Percentiles rank a stretch among this genome's conserved stretches.
phyloP scores from a whole-genome alignment of 495 filamentous ascomycete species.

The Aspergillus nidulans region DNA sequence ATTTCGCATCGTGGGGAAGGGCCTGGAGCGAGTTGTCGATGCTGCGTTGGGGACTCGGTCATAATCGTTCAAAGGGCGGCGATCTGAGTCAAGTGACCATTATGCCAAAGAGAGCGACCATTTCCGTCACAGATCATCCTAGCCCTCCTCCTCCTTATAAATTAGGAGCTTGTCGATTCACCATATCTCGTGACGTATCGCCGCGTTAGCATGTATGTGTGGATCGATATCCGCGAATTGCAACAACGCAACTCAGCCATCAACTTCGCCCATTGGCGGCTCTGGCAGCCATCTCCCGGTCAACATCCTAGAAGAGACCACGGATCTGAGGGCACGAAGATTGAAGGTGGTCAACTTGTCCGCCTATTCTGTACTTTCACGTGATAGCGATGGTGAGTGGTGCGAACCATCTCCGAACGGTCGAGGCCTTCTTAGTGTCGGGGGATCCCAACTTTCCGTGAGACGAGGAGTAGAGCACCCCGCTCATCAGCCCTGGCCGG shows the following conservation, averaged over 20 bases:
- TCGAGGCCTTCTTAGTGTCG: neutral
- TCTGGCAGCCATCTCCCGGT: neutral
- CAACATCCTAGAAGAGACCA: neutral
- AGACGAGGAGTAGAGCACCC: too few relatives aligned
- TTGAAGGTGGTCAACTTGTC: neutral
- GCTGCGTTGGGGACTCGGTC: conserved; percentile 17
- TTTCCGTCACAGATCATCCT: neutral
- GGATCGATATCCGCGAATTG: neutral
- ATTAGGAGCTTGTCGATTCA: neutral
- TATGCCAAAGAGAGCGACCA: neutral
- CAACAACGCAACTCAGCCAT: neutral
- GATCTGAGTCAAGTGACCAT: neutral
- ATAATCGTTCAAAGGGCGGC: conserved; percentile 15
- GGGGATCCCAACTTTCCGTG: too few relatives aligned
- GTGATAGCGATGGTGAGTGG: neutral
- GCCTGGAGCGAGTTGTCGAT: conserved; percentile 25
- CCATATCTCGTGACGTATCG: neutral
- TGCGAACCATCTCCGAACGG: neutral
- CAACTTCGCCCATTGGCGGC: neutral
- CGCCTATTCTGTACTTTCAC: neutral
- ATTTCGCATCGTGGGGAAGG: conserved; percentile 24
- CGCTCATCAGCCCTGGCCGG: too few relatives aligned
- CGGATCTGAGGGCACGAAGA: neutral
- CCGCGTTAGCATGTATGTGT: neutral
- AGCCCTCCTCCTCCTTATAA: neutral